phyloP scores from a whole-genome alignment of 805 yeast species.

The Wickerhamomyces strasburgensis region DNA sequence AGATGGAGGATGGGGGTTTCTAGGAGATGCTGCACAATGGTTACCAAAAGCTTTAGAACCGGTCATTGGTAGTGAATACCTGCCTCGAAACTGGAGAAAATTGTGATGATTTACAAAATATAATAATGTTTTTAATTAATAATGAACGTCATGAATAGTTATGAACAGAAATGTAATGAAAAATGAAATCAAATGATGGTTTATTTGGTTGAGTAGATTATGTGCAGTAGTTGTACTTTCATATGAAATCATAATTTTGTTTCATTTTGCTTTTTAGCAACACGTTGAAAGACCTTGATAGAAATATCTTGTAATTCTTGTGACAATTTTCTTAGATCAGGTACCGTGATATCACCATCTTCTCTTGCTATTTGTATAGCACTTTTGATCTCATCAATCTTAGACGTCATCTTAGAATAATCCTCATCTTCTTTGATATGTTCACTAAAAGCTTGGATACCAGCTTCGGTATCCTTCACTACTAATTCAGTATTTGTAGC shows the following conservation, averaged over 20 bases:
- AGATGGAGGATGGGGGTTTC: slow-evolving; percentile 59
- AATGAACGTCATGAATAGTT: background rate
- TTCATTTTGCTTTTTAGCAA: slow-evolving; percentile 17
- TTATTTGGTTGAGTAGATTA: background rate
- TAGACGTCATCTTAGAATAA: slow-evolving; percentile 40
- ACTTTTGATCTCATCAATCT: slow-evolving; percentile 55
- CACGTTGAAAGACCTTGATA: slow-evolving; percentile 63
- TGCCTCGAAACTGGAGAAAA: slow-evolving; percentile 24
- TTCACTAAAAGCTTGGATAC: slow-evolving; percentile 63
- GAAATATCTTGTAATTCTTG: slow-evolving; percentile 73
- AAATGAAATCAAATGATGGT: no score
- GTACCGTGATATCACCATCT: slow-evolving; percentile 52
- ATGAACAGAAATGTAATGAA: slow-evolving; percentile 1
- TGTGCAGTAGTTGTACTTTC: slow-evolving; percentile 1
- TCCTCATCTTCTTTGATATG: slow-evolving; percentile 46
- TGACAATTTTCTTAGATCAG: slow-evolving; percentile 63
- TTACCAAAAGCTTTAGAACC: slow-evolving; percentile 66
- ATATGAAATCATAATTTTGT: slow-evolving; percentile 1
- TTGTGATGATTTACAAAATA: slow-evolving; percentile 4
- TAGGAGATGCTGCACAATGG: slow-evolving; percentile 73
- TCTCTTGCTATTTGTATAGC: slow-evolving; percentile 60
- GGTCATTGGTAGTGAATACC: slow-evolving; percentile 29
- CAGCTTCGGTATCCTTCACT: slow-evolving; percentile 84
- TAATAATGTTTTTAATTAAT: no score
- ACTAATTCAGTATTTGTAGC: slow-evolving; percentile 76